phyloP scores from a whole-genome alignment of 805 yeast species.

The Yamadazyma kitorensis region DNA sequence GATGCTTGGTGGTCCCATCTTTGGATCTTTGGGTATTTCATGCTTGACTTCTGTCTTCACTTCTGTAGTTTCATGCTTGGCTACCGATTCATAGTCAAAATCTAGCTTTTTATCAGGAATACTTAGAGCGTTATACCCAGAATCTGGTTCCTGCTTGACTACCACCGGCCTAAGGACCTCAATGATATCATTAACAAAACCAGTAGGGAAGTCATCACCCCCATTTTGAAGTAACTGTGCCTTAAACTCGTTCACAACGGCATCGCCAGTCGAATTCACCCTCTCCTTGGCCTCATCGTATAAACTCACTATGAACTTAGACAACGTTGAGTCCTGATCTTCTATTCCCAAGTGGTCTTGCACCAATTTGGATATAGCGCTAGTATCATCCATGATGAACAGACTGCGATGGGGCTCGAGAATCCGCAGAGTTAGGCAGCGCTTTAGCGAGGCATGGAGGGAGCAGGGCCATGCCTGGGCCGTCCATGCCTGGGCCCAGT shows the following conservation, averaged over 20 bases:
- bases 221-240: constrained; percentile 31
- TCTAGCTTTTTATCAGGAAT: constrained; percentile 17
- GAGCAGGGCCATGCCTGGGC: no score
- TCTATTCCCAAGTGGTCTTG: constrained; percentile 9
- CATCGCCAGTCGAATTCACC: neutral
- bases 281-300: constrained; percentile 5
- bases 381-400: constrained; percentile 3
- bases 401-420: constrained; percentile 7
- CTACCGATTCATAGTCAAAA: constrained; percentile 8
- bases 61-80: constrained; percentile 8
- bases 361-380: constrained; percentile 2
- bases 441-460: neutral
- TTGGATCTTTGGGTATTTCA: constrained; percentile 1
- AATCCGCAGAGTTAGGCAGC: neutral
- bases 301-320: constrained; percentile 10
- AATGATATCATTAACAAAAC: constrained; percentile 24
- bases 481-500: no score
- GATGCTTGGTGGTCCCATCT: no score
- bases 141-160: constrained; percentile 8
- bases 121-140: constrained; percentile 7
- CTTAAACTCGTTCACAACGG: constrained; percentile 11
- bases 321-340: constrained; percentile 7
- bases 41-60: constrained; percentile 7
- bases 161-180: constrained; percentile 9
- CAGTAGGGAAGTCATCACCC: constrained; percentile 38